phyloP scores from a whole-genome alignment of 148 eudicot species.

The Vaccinium macrocarpon region DNA sequence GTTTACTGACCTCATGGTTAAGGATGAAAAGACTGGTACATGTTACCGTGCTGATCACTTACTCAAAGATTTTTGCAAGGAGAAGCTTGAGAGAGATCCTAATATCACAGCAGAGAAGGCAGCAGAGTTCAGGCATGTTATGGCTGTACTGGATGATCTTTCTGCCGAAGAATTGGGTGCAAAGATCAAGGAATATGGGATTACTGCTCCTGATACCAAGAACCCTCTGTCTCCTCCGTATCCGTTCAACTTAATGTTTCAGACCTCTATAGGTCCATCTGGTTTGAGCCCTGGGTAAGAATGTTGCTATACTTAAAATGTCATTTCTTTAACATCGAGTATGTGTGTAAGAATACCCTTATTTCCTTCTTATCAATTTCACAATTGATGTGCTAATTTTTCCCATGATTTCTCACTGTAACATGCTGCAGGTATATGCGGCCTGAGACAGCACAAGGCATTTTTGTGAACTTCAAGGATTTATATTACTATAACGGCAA shows the following conservation, averaged over 20 bases:
- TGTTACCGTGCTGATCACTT: constrained; percentile 93
- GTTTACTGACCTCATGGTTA: constrained; percentile 97
- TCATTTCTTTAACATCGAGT: neutral
- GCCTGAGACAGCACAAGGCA: constrained; percentile 97
- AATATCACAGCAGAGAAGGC: constrained; percentile 55
- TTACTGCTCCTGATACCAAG: constrained; percentile 86
- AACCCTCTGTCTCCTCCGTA: constrained; percentile 86
- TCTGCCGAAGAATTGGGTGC: constrained; percentile 85
- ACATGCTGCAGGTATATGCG: constrained; percentile 70
- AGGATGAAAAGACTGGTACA: constrained; percentile 83
- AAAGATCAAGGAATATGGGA: constrained; percentile 82
- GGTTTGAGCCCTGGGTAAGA: constrained; percentile 71
- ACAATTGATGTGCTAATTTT: neutral
- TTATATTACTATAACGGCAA: constrained; percentile 88
- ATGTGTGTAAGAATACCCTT: neutral
- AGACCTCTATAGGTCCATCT: constrained; percentile 92
- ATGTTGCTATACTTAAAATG: neutral
- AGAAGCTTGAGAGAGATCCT: constrained; percentile 79
- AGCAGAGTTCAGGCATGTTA: constrained; percentile 70
- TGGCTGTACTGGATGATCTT: constrained; percentile 77
- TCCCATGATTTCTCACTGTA: neutral
- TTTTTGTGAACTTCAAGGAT: constrained; percentile 96
- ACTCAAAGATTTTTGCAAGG: constrained; percentile 91
- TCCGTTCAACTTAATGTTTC: constrained; percentile 95
- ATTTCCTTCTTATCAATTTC: neutral